phyloP scores from a whole-genome alignment of 1,284 basidiomycete genomes.

The Prillingera fragicola region DNA sequence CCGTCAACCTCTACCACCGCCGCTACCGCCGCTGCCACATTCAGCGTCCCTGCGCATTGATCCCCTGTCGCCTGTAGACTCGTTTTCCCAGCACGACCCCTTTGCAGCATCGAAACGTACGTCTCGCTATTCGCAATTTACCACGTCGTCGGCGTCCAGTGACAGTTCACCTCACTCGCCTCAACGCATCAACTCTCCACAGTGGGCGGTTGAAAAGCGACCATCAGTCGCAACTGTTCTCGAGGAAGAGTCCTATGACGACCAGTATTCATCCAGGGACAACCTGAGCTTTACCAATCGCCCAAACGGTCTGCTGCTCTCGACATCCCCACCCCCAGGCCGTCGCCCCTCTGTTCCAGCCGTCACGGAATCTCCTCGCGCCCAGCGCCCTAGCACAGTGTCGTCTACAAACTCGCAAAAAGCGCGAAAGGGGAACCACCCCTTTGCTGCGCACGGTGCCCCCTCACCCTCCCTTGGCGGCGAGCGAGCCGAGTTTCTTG shows the following conservation, averaged over 20 bases:
- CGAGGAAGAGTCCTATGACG: constrained; percentile 9
- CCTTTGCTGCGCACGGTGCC: constrained; percentile 31
- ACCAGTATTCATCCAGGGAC: neutral
- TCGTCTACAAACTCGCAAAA: constrained; percentile 18
- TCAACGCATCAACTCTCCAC: too few species aligned
- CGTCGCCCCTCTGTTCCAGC: constrained; percentile 6
- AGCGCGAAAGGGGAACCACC: constrained; percentile 25
- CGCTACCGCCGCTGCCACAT: too few species aligned
- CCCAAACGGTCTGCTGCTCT: neutral
- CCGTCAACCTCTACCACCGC: too few species aligned
- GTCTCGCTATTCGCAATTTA: constrained; percentile 1
- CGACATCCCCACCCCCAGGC: neutral
- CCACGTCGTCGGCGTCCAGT: constrained; percentile 1
- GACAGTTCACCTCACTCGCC: too few species aligned
- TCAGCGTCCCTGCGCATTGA: too few species aligned
- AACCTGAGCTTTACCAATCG: neutral
- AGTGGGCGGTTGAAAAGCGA: constrained; percentile 6
- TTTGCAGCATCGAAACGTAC: neutral
- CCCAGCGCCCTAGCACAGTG: constrained; percentile 19
- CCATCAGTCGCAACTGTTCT: constrained; percentile 11
- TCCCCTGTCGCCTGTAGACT: too few species aligned
- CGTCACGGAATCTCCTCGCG: constrained; percentile 6
- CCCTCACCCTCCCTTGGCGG: constrained; percentile 17
- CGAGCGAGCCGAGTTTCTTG: constrained; percentile 3
- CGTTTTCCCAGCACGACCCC: too few species aligned